Evolutionary conservation across 2,329 filamentous ascomycete genomes (phyloP).

Genomic region (Aspergillaceae sp.): DNA sequence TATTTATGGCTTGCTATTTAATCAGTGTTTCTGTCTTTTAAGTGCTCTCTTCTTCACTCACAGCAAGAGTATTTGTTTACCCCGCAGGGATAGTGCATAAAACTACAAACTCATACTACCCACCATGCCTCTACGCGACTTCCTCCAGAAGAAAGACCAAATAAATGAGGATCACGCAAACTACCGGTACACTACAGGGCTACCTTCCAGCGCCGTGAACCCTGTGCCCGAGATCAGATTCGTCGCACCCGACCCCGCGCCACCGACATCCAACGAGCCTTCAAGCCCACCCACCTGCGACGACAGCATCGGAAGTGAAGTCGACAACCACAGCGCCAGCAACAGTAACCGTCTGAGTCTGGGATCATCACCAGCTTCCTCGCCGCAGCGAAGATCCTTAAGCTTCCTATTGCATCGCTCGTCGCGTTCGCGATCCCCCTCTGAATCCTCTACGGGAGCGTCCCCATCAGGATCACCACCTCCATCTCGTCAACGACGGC

Average conservation of each 20-base stretch:
- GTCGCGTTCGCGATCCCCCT: slow-evolving; percentile 16
- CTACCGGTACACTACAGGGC: slow-evolving; percentile 42
- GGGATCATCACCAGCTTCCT: slow-evolving; percentile 20
- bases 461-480: slow-evolving; percentile 13
- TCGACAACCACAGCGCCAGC: slow-evolving; percentile 4
- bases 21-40: too few species aligned
- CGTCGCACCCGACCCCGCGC: slow-evolving; percentile 78
- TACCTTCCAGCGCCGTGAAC: slow-evolving; percentile 6
- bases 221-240: slow-evolving; percentile 66
- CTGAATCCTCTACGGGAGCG: slow-evolving; percentile 5
- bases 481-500: slow-evolving; percentile 23
- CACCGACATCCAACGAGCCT: slow-evolving; percentile 58
- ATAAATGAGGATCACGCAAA: slow-evolving; percentile 24
- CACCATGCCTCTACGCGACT: slow-evolving; percentile 51
- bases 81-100: not conserved
- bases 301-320: slow-evolving; percentile 20
- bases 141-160: slow-evolving; percentile 56
- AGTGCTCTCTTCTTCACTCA: too few species aligned
- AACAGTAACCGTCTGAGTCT: slow-evolving; percentile 6
- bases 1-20: not conserved
- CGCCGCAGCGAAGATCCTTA: slow-evolving; percentile 26
- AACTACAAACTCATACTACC: not conserved
- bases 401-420: slow-evolving; percentile 26
- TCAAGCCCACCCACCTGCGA: slow-evolving; percentile 52
- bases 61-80: not conserved